phyloP scores from a whole-genome alignment of 23 red algal species.

The Chondrus crispus region DNA sequence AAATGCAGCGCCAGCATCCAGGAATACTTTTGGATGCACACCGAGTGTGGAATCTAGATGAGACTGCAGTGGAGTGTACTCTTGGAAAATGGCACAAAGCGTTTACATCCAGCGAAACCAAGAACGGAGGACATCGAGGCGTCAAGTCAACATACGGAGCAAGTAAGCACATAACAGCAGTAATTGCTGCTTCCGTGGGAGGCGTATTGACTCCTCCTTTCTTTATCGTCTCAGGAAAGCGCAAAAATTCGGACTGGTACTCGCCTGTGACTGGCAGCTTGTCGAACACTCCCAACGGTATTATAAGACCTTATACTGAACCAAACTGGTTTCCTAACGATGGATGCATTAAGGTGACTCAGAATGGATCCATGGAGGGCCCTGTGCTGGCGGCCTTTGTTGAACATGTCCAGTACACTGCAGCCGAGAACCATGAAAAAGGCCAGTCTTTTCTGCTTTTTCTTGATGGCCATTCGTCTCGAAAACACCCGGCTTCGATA shows the following conservation, averaged over 20 bases:
- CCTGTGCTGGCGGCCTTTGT: not conserved
- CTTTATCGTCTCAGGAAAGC: not conserved
- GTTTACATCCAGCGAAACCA: not conserved
- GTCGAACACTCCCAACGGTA: not conserved
- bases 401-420: not conserved
- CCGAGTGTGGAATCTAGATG: not conserved
- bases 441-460: not conserved
- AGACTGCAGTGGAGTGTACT: not conserved
- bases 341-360: not conserved
- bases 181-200: not conserved
- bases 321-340: not conserved
- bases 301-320: not conserved
- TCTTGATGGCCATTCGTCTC: not conserved
- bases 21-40: not conserved
- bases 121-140: not conserved
- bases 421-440: not conserved
- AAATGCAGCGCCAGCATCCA: not conserved
- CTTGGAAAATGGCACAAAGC: not conserved
- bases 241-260: not conserved
- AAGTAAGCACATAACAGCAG: not conserved
- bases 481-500: not conserved
- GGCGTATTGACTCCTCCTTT: not conserved
- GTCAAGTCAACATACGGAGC: not conserved
- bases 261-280: not conserved
- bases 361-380: not conserved